A percentile compares a stretch with the other conserved stretches of the same genome.
Evolutionary conservation across 352 stramenopile species (phyloP).

Genomic region (Pythium rhizo-oryzae): DNA sequence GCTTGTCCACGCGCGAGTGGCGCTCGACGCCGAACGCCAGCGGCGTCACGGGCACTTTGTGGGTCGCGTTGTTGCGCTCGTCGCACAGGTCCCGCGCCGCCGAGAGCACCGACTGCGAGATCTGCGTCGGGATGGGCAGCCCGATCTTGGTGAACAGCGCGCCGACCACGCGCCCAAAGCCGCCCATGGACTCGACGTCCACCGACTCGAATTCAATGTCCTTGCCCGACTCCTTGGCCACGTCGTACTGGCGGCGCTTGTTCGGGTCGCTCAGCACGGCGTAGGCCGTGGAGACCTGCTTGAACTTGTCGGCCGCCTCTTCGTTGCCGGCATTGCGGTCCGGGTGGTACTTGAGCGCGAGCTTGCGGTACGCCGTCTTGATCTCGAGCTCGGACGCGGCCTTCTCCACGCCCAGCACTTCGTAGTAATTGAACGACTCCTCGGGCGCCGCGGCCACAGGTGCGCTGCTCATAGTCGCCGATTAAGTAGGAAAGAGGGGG

Average conservation of each 20-base stretch:
- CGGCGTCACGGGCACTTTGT: conserved; percentile 56
- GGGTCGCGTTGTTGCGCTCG: conserved; percentile 66
- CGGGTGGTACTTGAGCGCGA: conserved; percentile 90
- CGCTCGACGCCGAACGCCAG: conserved; percentile 76
- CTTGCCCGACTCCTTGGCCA: conserved; percentile 71
- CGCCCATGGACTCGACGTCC: conserved; percentile 84
- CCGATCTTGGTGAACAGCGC: conserved; percentile 90
- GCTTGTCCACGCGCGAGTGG: conserved; percentile 82
- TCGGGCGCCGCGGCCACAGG: conserved; percentile 45
- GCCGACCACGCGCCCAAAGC: conserved; percentile 80
- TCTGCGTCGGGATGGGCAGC: conserved; percentile 88
- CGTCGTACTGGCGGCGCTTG: conserved; percentile 87
- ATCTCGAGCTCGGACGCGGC: conserved; percentile 90
- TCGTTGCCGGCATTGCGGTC: conserved; percentile 84
- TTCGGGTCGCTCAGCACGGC: conserved; percentile 86
- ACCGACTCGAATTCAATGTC: conserved; percentile 83
- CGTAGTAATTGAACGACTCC: conserved; percentile 79
- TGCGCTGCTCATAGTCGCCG: conserved; percentile 43
- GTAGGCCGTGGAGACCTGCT: conserved; percentile 85
- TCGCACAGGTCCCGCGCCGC: conserved; percentile 78
- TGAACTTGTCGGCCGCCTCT: conserved; percentile 85
- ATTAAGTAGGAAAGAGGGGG: background rate
- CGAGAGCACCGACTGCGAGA: conserved; percentile 83
- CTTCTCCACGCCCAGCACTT: conserved; percentile 89
- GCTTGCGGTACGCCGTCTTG: conserved; percentile 88